phyloP scores from a whole-genome alignment of 23 red algal species.

The Gracilariopsis chorda region DNA sequence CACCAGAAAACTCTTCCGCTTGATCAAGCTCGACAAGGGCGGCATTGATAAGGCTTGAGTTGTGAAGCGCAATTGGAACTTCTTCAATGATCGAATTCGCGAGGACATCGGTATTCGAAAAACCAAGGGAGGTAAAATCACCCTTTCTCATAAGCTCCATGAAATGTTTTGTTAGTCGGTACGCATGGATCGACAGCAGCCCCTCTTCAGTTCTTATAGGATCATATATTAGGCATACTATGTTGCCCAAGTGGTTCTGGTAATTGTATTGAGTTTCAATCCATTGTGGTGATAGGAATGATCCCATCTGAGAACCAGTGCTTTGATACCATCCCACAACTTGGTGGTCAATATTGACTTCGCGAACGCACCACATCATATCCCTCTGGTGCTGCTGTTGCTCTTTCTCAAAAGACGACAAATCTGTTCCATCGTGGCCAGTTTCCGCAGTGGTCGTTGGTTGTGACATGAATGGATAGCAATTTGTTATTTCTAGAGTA shows the following conservation, averaged over 20 bases:
- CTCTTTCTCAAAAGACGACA: conserved; percentile 50
- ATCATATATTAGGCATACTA: conserved; percentile 93
- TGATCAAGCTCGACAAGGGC: conserved; percentile 76
- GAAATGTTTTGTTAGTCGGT: conserved; percentile 85
- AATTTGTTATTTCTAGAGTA: conserved; percentile 90
- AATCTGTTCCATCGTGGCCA: conserved; percentile 51
- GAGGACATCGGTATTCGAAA: conserved; percentile 24
- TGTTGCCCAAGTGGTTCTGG: conserved; percentile 86
- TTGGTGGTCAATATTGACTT: conserved; percentile 93
- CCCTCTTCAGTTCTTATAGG: conserved; percentile 78
- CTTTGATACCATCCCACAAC: conserved; percentile 95
- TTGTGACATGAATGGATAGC: conserved; percentile 82
- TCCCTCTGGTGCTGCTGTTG: conserved; percentile 87
- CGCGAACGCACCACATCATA: conserved; percentile 96
- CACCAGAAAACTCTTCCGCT: conserved; percentile 57
- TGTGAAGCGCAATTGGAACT: conserved; percentile 77
- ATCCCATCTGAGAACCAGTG: conserved; percentile 82
- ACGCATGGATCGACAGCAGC: conserved; percentile 77
- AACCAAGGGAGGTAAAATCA: conserved; percentile 70
- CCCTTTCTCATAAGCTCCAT: conserved; percentile 66
- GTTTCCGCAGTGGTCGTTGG: conserved; percentile 3
- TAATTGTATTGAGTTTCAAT: conserved; percentile 97
- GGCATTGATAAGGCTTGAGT: conserved; percentile 72
- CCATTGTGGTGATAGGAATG: conserved; percentile 92
- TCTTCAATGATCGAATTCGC: conserved; percentile 78